Percentiles rank a stretch among this genome's conserved stretches.
phyloP scores from a whole-genome alignment of 73 alveolate genomes.

The Durusdinium trenchii region DNA sequence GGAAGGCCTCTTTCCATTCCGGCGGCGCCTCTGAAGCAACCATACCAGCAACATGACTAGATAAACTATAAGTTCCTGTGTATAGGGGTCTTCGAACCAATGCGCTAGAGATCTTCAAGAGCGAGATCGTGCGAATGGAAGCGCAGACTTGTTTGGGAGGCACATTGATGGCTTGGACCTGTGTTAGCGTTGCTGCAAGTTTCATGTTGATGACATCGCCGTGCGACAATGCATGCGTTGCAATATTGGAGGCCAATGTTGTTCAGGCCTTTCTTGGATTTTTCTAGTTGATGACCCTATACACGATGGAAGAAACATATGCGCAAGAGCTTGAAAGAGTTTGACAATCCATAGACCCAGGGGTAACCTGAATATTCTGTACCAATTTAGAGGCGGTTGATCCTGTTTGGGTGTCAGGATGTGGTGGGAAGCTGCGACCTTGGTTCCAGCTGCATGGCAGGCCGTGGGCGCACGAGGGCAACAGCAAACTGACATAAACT shows the following conservation, averaged over 20 bases:
- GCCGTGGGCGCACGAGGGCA: too few species aligned
- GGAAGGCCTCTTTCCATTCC: too few species aligned
- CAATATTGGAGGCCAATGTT: background rate
- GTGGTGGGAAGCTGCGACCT: constrained; percentile 46
- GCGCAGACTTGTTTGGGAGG: constrained; percentile 52
- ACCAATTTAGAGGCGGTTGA: too few species aligned
- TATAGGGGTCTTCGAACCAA: too few species aligned
- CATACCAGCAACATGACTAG: too few species aligned
- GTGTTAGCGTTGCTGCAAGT: background rate
- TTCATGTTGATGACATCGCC: background rate
- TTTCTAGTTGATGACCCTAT: too few species aligned
- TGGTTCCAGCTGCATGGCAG: background rate
- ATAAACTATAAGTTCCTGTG: too few species aligned
- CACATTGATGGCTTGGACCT: too few species aligned
- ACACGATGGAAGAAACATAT: background rate
- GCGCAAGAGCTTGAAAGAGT: background rate
- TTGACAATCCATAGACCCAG: background rate
- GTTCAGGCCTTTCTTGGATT: too few species aligned
- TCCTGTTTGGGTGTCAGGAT: background rate
- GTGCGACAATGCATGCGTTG: background rate
- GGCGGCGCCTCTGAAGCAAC: too few species aligned
- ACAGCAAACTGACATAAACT: too few species aligned
- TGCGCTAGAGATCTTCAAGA: constrained; percentile 64
- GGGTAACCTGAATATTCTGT: too few species aligned
- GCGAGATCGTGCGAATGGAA: constrained; percentile 61